Evolutionary conservation across 2,329 filamentous ascomycete genomes (phyloP).

Genomic region (Cercospora nicotianae): DNA sequence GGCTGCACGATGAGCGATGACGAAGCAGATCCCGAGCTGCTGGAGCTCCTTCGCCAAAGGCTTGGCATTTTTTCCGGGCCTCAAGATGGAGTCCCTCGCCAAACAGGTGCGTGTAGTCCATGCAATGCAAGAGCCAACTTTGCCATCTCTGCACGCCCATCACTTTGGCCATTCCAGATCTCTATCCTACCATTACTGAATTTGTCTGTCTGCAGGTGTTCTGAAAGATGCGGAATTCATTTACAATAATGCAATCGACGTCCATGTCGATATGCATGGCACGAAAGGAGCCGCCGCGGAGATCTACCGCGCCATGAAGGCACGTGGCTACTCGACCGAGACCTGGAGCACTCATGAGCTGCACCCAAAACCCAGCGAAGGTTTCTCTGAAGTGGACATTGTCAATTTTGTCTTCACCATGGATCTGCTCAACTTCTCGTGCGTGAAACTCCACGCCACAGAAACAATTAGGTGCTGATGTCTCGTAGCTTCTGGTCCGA

Average conservation of each 20-base stretch:
- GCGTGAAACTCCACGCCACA: neutral
- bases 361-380: constrained; percentile 65
- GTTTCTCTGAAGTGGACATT: constrained; percentile 35
- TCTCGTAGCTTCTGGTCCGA: constrained; percentile 79
- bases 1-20: constrained; percentile 77
- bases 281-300: constrained; percentile 78
- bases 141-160: neutral
- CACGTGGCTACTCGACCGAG: constrained; percentile 77
- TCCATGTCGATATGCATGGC: constrained; percentile 79
- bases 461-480: constrained; percentile 8
- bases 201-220: constrained; percentile 65
- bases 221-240: constrained; percentile 80
- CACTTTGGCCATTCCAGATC: neutral
- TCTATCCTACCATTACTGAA: neutral
- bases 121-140: neutral
- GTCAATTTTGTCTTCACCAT: constrained; percentile 95
- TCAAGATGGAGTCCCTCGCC: constrained; percentile 31
- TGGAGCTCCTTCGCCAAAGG: constrained; percentile 81
- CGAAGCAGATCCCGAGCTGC: constrained; percentile 82
- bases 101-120: constrained; percentile 33
- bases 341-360: constrained; percentile 87
- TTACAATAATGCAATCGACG: constrained; percentile 89
- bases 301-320: constrained; percentile 80
- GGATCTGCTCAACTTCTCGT: constrained; percentile 89
- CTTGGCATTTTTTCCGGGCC: constrained; percentile 50